A percentile compares a stretch with the other conserved stretches of the same genome.
These are phyloP conservation scores for Epicoccum nigrum DNA, from an alignment of 2,329 filamentous ascomycete species.

Conservation along the genomic window DNA sequence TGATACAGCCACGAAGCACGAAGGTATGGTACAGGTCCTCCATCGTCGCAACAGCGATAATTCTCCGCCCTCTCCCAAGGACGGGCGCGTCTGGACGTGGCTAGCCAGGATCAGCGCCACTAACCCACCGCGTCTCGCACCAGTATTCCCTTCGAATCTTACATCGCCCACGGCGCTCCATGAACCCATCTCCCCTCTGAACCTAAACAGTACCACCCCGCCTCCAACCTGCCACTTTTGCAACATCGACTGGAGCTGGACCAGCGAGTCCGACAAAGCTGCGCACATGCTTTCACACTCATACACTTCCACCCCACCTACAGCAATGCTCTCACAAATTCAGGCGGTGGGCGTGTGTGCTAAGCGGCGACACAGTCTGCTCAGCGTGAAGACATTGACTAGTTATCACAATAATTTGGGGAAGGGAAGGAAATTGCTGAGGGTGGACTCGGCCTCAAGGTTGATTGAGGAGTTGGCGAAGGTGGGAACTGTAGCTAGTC, in stretches of 20 bases:
- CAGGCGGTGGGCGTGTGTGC: not conserved
- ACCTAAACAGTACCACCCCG: not conserved
- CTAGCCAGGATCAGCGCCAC: not conserved
- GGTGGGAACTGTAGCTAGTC: not conserved
- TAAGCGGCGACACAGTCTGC: not conserved
- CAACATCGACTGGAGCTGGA: not conserved
- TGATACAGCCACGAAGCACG: too few relatives aligned
- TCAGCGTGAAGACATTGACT: not conserved
- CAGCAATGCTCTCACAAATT: not conserved
- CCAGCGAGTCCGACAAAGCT: not conserved
- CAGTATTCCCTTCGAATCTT: not conserved
- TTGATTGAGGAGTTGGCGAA: not conserved
- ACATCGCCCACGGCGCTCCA: not conserved
- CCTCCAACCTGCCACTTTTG: not conserved
- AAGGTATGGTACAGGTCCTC: too few relatives aligned
- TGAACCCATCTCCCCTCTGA: not conserved
- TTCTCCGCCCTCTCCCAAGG: not conserved
- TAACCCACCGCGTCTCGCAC: not conserved
- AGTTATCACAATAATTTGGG: not conserved
- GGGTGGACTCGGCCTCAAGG: not conserved
- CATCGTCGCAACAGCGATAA: too few relatives aligned
- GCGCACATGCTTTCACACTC: constrained; percentile 3
- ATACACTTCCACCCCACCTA: not conserved
- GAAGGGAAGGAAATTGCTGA: not conserved
- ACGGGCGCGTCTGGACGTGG: not conserved